phyloP scores from a whole-genome alignment of 2,329 filamentous ascomycete genomes.

The Monilinia fructigena region DNA sequence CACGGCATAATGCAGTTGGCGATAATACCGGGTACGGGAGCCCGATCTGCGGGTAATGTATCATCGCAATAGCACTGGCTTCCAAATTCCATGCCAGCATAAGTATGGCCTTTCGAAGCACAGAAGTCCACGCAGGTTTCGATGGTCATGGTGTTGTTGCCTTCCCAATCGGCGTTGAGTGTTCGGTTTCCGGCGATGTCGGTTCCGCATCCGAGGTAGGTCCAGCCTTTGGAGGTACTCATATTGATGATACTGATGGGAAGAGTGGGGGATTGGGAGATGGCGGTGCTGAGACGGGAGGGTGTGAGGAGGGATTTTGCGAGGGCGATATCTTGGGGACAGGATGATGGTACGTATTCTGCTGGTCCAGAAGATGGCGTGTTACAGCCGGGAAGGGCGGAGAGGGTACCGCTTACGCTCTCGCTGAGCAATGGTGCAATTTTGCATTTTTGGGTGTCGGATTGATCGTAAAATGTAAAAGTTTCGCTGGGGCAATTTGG shows the following conservation, averaged over 20 bases:
- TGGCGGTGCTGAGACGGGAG: not conserved
- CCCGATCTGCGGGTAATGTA: constrained; percentile 1
- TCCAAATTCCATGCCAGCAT: constrained; percentile 21
- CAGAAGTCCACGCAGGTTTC: constrained; percentile 16
- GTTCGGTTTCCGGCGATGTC: constrained; percentile 14
- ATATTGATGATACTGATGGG: constrained; percentile 11
- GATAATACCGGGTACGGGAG: constrained; percentile 9
- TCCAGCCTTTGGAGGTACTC: constrained; percentile 18
- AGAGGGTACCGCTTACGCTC: constrained; percentile 4
- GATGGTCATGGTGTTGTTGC: constrained; percentile 15
- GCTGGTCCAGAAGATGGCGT: constrained; percentile 12
- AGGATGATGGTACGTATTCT: constrained; percentile 6
- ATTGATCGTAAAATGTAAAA: constrained; percentile 22
- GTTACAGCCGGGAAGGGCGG: constrained; percentile 21
- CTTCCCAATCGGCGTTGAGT: constrained; percentile 18
- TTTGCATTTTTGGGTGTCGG: constrained; percentile 21
- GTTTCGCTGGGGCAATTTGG: constrained; percentile 12
- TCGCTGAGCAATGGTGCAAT: constrained; percentile 19
- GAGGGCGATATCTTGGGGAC: constrained; percentile 11
- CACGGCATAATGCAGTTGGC: constrained; percentile 19
- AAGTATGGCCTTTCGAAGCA: constrained; percentile 15
- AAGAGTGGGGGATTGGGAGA: not conserved
- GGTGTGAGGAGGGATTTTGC: not conserved
- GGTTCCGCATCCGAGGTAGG: constrained; percentile 20
- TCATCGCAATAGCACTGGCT: constrained; percentile 22